Evolutionary conservation across 805 yeast species (phyloP), one percentile per base, ranked within the genome.

Genomic region (Kodamaea laetipori): DNA sequence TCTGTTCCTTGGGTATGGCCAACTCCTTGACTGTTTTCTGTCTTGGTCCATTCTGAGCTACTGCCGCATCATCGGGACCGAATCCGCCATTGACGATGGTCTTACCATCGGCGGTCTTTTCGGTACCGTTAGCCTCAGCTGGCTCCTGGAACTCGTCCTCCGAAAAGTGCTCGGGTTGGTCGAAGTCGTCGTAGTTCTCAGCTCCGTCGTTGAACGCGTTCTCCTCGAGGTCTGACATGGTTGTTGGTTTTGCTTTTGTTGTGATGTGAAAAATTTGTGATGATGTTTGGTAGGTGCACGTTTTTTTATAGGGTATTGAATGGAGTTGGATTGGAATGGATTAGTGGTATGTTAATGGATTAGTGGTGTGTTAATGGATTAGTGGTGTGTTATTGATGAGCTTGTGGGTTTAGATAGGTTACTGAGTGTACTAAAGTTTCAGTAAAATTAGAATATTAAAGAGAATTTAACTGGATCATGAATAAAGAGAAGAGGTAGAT

Each of bases 1-100:
- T 81, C 52, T 86, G 73, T 16, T 88, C 96, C 55, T 80, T 87
- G 45, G 97, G 86, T 47, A 94, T 89, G 13, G 97, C 95, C 57
- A 88, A 80, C 54, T 86, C 94, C 54, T 76, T 82, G 50, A 80
- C 73, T 6, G 92, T 78, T 60, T 85, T 86, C 50, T 75, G 80
- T 57, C 76, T 77, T 15, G 52, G 51, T 4, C 32, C 43, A 38
- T 49, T 56, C 2, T 38, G 31, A 12, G 51, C 46, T 11, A 42
- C 15, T 43, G 50, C 52, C 33, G 61, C 56, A 27, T 79, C 87
- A 11, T 75, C 78, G 12, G 84, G 76, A 39, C 89, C 84, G 40
- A 74, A 57, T 6, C 88, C 88, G 33, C 94, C 86, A 49, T 80
- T 78, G 46, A 89, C 76, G 40, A 89, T 78, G 32, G 82, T 79